Evolutionary conservation across 2,329 filamentous ascomycete genomes (phyloP), one percentile per base, ranked within the genome.

Genomic region (Akanthomyces dipterigenus): DNA sequence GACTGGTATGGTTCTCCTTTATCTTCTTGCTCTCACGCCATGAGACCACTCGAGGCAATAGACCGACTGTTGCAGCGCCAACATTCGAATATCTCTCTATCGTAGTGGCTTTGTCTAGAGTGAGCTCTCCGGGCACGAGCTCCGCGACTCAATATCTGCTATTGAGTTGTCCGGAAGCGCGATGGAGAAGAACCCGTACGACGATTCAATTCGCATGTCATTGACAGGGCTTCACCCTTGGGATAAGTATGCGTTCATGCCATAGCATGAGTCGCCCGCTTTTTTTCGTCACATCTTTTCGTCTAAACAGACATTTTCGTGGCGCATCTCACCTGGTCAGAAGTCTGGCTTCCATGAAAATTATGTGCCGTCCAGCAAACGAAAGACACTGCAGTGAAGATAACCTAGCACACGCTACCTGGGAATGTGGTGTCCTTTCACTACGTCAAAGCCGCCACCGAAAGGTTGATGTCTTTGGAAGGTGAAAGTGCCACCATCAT

Each of bases 371-470:
- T n/a, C n/a, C n/a, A n/a, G 31, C 24, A 34, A 18, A n/a, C 45
- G 36, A 38, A 36, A 43, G 48, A 34, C n/a, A n/a, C 61, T 62
- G 61, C 61, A 38, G 61, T 62, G 61, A 62, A 53, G 61, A 62
- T 45, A 59, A 51, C 3, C 22, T 49, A 54, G 42, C 61, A 59
- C 42, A 60, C 31, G 42, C 54, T 48, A 45, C 51, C 6, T 16
- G 36, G 60, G 53, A 26, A 57, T 26, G 20, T 55, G 8, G 31
- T 48, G 53, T 53, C 53, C 9, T 46, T 46, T 7, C 8, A 38
- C 49, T 54, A 34, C 9, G n/a, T 49, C 57, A 54, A n/a, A 38
- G 49, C 1, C 40, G 9, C 20, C 5, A 14, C 42, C 22, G 40
- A n/a, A 49, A 51, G 56, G 55, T 3, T 8, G 3, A 11, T 5